Evolutionary conservation across 2,329 filamentous ascomycete genomes (phyloP).

Genomic region (Emmonsiellopsis sp.): DNA sequence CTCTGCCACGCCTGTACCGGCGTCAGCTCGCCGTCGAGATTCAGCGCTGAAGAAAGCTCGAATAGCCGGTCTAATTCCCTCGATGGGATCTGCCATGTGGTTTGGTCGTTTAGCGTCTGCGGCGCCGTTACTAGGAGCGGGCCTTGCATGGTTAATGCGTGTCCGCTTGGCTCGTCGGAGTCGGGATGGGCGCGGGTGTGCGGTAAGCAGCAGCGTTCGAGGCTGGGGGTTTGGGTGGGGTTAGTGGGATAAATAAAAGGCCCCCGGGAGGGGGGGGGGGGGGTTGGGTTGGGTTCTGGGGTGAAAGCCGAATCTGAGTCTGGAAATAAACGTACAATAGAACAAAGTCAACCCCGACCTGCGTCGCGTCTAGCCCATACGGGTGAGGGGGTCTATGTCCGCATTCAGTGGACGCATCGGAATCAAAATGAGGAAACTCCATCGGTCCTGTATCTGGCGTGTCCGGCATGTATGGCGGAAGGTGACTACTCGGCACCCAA

Average conservation of each 20-base stretch:
- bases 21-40: conserved; percentile 27
- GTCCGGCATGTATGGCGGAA: not conserved
- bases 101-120: conserved; percentile 7
- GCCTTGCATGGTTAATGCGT: conserved; percentile 19
- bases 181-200: conserved; percentile 12
- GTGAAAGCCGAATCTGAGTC: not conserved
- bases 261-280: not conserved
- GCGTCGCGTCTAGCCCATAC: conserved; percentile 18
- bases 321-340: conserved; percentile 11
- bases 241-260: not conserved
- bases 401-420: not conserved
- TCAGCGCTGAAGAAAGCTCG: conserved; percentile 14
- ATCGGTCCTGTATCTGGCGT: conserved; percentile 3
- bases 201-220: conserved; percentile 20
- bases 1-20: conserved; percentile 32
- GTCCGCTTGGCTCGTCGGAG: conserved; percentile 14
- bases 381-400: conserved; percentile 13
- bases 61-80: conserved; percentile 19
- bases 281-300: not conserved
- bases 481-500: not conserved
- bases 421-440: not conserved
- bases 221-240: conserved; percentile 5
- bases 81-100: conserved; percentile 18
- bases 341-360: conserved; percentile 23
- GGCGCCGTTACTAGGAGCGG: conserved; percentile 18